A percentile compares a stretch with the other conserved stretches of the same genome.
Conservation (phyloP, 2,329 filamentous ascomycete species). For the Fusarium caatingaense region DNA sequence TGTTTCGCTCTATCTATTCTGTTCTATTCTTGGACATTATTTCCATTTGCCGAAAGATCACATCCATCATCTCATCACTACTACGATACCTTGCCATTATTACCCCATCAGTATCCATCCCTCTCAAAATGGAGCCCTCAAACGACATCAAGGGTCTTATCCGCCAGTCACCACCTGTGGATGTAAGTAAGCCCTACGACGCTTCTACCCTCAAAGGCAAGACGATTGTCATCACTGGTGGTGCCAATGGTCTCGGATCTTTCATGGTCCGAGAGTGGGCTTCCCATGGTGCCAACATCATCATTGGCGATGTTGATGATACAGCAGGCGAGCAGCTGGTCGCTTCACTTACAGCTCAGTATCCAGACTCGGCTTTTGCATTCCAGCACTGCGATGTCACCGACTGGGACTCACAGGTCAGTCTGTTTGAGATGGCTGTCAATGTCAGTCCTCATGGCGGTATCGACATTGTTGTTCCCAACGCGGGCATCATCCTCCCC, state of each 20-base stretch:
- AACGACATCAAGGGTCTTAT: slow-evolving; percentile 44
- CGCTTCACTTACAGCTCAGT: slow-evolving; percentile 58
- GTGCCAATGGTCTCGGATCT: slow-evolving; percentile 70
- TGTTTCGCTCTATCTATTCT: not conserved
- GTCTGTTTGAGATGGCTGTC: slow-evolving; percentile 70
- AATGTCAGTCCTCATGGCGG: slow-evolving; percentile 64
- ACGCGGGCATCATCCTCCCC: slow-evolving; percentile 68
- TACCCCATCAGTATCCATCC: not conserved
- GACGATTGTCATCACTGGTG: slow-evolving; percentile 72
- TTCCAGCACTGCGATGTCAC: slow-evolving; percentile 74
- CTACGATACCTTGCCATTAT: not conserved
- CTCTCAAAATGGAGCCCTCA: slow-evolving; percentile 6
- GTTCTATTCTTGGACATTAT: not conserved
- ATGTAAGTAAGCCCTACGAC: slow-evolving; percentile 58
- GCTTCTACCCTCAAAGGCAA: slow-evolving; percentile 61
- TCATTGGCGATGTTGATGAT: slow-evolving; percentile 72
- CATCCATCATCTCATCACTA: not conserved
- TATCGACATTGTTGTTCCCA: slow-evolving; percentile 73
- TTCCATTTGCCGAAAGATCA: slow-evolving; percentile 10
- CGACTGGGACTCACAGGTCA: slow-evolving; percentile 71
- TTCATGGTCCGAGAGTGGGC: slow-evolving; percentile 67
- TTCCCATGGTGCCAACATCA: slow-evolving; percentile 66
- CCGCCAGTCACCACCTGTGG: slow-evolving; percentile 58
- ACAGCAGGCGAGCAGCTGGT: slow-evolving; percentile 65
- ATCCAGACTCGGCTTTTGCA: slow-evolving; percentile 58